These are phyloP conservation scores for Hansenula lynferdii DNA, from an alignment of 1,139 yeast species.

Conservation along the genomic window DNA sequence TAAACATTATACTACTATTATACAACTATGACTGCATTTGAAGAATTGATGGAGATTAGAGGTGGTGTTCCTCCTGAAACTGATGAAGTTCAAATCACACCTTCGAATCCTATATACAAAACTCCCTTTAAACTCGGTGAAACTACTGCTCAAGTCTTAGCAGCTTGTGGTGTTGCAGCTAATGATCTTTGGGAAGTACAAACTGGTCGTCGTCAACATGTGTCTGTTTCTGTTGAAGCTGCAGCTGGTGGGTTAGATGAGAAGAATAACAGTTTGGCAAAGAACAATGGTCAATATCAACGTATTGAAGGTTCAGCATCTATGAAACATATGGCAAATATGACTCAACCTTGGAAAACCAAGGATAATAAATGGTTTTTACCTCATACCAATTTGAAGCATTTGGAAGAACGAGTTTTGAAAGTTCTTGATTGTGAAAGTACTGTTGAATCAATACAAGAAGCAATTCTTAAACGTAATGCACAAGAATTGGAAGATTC, in stretches of 20 bases:
- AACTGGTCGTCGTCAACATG: slow-evolving; percentile 1
- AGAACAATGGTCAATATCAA: neutral
- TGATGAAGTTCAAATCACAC: neutral
- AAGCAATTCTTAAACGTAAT: neutral
- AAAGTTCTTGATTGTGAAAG: neutral
- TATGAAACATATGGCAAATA: neutral
- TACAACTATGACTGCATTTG: neutral
- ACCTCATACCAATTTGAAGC: slow-evolving; percentile 1
- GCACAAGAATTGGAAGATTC: slow-evolving; percentile 1
- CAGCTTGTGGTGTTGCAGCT: slow-evolving; percentile 2
- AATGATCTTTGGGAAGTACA: neutral
- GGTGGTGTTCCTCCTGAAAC: neutral
- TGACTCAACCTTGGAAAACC: slow-evolving; percentile 1
- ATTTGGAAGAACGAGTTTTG: neutral
- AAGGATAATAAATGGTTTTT: slow-evolving; percentile 1
- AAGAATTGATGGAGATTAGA: neutral
- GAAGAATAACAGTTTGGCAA: neutral
- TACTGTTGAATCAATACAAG: neutral
- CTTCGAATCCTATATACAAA: neutral
- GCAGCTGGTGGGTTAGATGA: slow-evolving; percentile 1
- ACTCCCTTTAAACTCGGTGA: slow-evolving; percentile 1
- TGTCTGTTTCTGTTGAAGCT: neutral
- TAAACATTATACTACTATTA: neutral
- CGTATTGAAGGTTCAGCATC: neutral
- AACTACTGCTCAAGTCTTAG: neutral